Evolutionary conservation across 192 early-diverging fungal genomes (phyloP), one percentile per base, ranked within the genome.

Genomic region (Chytriomyces sp.): DNA sequence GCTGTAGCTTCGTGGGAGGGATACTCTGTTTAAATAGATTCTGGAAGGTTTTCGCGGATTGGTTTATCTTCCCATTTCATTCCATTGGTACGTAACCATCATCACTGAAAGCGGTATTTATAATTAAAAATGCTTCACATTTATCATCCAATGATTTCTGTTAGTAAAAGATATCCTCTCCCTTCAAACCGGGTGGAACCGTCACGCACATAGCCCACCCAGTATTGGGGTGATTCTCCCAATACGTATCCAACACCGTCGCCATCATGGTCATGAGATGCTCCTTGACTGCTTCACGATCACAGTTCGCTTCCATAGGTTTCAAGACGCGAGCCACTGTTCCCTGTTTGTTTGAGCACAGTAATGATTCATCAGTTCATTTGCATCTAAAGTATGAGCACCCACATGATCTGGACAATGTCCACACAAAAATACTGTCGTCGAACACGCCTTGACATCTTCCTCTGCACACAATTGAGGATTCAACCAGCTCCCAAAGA

Each of bases 401-500:
- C n/a, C n/a, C n/a, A n/a, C n/a, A n/a, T n/a, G n/a, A n/a, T n/a
- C n/a, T n/a, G n/a, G n/a, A 25, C 26, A 44, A 64, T 44, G 37
- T 22, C 26, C 63, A 25, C 60, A 62, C 31, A 62, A 30, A 62
- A 36, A 62, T 6, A 37, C 36, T 6, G 8, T 37, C 14, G 60
- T 30, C 14, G 60, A 36, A 26, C 31, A 62, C 12, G 60, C 60
- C 60, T 37, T 30, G n/a, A 62, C 32, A 31, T 62, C 54, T 64
- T 7, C 12, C 30, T 31, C 37, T 5, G 7, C 5, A 38, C 59
- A 60, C 4, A 60, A 19, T 6, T 34, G 37, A n/a, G 59, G 32
- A 60, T 60, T 60, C 59, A 60, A 8, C 59, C 59, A 60, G 6
- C 5, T 60, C 37, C 59, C 59, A 60, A 60, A 60, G 3, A 60